Evolutionary conservation across 371 early-diverging fungal genomes (phyloP), one percentile per base, ranked within the genome.

Genomic region (Mortierella polycephala): DNA sequence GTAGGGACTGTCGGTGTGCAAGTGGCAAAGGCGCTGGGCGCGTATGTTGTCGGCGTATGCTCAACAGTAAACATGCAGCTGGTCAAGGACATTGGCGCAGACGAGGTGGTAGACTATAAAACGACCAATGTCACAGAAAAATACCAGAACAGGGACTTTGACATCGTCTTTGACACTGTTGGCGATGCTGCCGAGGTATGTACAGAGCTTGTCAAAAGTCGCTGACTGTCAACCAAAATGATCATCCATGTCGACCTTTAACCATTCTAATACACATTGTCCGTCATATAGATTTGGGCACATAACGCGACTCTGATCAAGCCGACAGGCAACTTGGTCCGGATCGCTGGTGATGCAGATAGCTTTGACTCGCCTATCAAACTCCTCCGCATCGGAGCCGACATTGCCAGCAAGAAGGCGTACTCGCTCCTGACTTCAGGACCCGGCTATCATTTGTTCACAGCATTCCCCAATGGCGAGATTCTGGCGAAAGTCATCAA

Each of bases 21-120:
- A 66, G 16, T 91, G 6, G 92, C 89, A 21, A 91, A 90, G 57
- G 70, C 81, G 1, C 41, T 83, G 37, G 82, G 77, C 21, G 89
- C 90, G 2, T 55, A 83, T 18, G 91, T 91, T 0, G 85, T 87
- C 1, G 93, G 83, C n/a, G 86, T 91, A n/a, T 90, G 91, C 55
- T 88, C 88, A 40, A 74, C 71, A 0, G 81, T 66, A 42, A 89
- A 89, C 53, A 74, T 77, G 14, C 84, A 84, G 39, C 72, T 86
- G 23, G 88, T 89, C 16, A 74, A 75, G 50, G 54, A 64, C 0
- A 67, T 91, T 10, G 91, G 91, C n/a, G 91, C 91, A 0, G 92
- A 91, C 46, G 64, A 73, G 14, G 82, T 89, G 5, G 74, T 92
- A 8, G 87, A 90, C 62, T 91, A 92, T 73, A 87, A 68, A 2